A percentile compares a stretch with the other conserved stretches of the same genome.
These are phyloP conservation scores for Ustilaginoidea virens DNA, from an alignment of 2,329 filamentous ascomycete species.

Conservation along the genomic window DNA sequence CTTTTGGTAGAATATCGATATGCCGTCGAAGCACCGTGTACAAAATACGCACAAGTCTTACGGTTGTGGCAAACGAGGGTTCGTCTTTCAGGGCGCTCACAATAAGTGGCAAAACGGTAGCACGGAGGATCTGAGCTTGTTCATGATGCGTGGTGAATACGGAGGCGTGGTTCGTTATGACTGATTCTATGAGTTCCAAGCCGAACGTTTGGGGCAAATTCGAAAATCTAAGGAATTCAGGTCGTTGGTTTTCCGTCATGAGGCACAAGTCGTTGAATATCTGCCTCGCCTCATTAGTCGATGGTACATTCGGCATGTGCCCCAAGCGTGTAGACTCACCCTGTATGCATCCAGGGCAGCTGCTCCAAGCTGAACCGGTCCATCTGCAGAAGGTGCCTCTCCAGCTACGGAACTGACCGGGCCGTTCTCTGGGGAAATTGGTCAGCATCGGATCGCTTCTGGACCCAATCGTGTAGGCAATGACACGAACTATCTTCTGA, in stretches of 20 bases:
- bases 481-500: slow-evolving; percentile 55
- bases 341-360: slow-evolving; percentile 77
- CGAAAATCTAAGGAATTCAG: slow-evolving; percentile 68
- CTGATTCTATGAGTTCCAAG: slow-evolving; percentile 81
- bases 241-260: slow-evolving; percentile 68
- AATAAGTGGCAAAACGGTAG: slow-evolving; percentile 68
- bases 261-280: slow-evolving; percentile 85
- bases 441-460: no score
- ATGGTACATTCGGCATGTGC: not conserved
- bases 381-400: slow-evolving; percentile 52
- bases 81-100: slow-evolving; percentile 64
- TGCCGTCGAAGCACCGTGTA: slow-evolving; percentile 70
- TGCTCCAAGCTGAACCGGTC: slow-evolving; percentile 49
- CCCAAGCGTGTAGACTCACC: slow-evolving; percentile 24
- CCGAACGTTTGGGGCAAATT: slow-evolving; percentile 70
- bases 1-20: slow-evolving; percentile 54
- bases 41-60: slow-evolving; percentile 69
- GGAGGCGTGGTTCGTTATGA: slow-evolving; percentile 70
- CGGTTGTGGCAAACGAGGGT: slow-evolving; percentile 64
- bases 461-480: no score
- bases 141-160: slow-evolving; percentile 69
- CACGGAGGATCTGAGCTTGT: slow-evolving; percentile 62
- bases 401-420: slow-evolving; percentile 43
- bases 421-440: slow-evolving; percentile 18
- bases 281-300: slow-evolving; percentile 17